Evolutionary conservation across 495 filamentous ascomycete genomes (phyloP).

Genomic region (Neurospora sp.): DNA sequence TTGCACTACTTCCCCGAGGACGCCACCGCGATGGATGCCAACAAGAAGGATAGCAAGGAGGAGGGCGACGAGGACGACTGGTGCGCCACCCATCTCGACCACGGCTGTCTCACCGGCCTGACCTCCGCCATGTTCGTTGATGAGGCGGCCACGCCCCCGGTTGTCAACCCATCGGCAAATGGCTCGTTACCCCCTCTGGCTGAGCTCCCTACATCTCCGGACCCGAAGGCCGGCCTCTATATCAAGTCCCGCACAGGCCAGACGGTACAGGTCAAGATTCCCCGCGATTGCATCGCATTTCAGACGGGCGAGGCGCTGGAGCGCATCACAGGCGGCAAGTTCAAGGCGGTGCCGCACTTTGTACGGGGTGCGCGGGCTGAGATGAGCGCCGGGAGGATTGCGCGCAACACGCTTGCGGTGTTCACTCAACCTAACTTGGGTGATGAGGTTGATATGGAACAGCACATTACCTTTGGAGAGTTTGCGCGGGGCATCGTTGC

Average conservation of each 20-base stretch:
- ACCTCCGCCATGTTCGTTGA: constrained; percentile 96
- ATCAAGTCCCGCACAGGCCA: constrained; percentile 74
- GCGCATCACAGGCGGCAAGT: constrained; percentile 76
- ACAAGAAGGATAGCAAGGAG: constrained; percentile 34
- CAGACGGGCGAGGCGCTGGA: constrained; percentile 92
- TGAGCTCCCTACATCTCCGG: constrained; percentile 64
- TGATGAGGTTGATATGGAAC: constrained; percentile 68
- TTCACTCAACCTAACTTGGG: constrained; percentile 95
- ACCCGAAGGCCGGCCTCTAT: constrained; percentile 78
- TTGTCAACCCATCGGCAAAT: constrained; percentile 21
- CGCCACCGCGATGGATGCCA: constrained; percentile 15
- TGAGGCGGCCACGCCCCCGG: constrained; percentile 47
- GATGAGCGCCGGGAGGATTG: constrained; percentile 44
- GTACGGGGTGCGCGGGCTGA: constrained; percentile 58
- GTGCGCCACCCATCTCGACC: constrained; percentile 92
- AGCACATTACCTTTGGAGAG: constrained; percentile 68
- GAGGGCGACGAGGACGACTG: constrained; percentile 75
- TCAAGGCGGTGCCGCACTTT: constrained; percentile 94
- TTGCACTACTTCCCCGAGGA: constrained; percentile 84
- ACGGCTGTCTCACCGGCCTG: constrained; percentile 86
- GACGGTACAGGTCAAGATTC: constrained; percentile 80
- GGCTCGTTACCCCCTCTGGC: constrained; percentile 35
- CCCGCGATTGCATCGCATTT: constrained; percentile 82
- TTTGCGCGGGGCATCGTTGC: constrained; percentile 79
- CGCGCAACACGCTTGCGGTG: constrained; percentile 88